Conservation (phyloP, 2,329 filamentous ascomycete species). For the Penicillium glabrum region DNA sequence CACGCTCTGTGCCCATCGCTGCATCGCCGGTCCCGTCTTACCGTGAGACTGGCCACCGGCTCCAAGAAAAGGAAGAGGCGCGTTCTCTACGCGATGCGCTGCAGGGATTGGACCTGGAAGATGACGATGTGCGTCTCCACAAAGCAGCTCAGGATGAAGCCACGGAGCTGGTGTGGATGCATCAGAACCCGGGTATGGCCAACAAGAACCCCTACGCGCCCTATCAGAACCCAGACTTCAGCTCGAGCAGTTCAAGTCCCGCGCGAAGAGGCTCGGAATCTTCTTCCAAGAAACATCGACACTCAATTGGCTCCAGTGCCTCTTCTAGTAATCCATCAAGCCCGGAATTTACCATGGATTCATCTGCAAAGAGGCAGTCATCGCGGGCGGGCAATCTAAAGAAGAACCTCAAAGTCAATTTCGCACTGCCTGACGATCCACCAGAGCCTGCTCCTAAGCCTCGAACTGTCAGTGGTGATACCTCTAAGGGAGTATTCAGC, state of each 20-base stretch:
- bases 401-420: constrained; percentile 42
- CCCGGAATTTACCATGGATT: constrained; percentile 13
- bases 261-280: constrained; percentile 15
- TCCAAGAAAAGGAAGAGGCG: constrained; percentile 60
- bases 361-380: constrained; percentile 15
- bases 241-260: constrained; percentile 44
- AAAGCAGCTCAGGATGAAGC: constrained; percentile 62
- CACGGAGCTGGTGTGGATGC: constrained; percentile 64
- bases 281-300: constrained; percentile 13
- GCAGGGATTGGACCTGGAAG: constrained; percentile 57
- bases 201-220: constrained; percentile 50
- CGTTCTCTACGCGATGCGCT: constrained; percentile 57
- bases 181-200: constrained; percentile 55
- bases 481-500: constrained; percentile 54
- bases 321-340: constrained; percentile 21
- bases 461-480: constrained; percentile 38
- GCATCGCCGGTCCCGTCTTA: constrained; percentile 48
- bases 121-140: constrained; percentile 56
- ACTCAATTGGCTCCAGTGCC: constrained; percentile 16
- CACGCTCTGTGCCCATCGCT: constrained; percentile 23
- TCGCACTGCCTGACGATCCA: constrained; percentile 29
- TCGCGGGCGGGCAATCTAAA: constrained; percentile 26
- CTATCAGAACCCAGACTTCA: constrained; percentile 46
- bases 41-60: constrained; percentile 54
- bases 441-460: constrained; percentile 18